Percentiles rank a stretch among this genome's conserved stretches.
phyloP scores from a whole-genome alignment of 805 yeast genomes.

The Isabelozyma heimii region DNA sequence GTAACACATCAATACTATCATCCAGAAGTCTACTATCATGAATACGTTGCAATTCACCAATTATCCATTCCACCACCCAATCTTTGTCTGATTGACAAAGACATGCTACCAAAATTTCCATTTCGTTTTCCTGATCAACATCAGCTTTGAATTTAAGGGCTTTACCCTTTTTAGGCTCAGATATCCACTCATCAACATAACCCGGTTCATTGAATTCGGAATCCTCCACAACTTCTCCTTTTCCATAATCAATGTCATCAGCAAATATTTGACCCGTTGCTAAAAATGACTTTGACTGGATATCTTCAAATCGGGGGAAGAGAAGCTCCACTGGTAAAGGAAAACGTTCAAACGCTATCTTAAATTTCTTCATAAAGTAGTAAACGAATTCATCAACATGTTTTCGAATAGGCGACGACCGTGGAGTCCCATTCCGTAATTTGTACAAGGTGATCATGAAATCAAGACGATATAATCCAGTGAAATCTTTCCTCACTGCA shows the following conservation, averaged over 20 bases:
- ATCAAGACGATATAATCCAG: constrained; percentile 65
- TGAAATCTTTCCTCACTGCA: constrained; percentile 54
- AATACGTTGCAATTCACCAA: constrained; percentile 32
- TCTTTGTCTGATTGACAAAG: constrained; percentile 44
- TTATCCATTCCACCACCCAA: constrained; percentile 43
- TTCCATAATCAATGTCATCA: constrained; percentile 1
- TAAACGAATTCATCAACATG: constrained; percentile 65
- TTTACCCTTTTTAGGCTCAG: constrained; percentile 30
- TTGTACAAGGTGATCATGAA: constrained; percentile 61
- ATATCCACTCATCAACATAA: constrained; percentile 1
- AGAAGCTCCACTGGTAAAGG: constrained; percentile 64
- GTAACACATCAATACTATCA: constrained; percentile 7
- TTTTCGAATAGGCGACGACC: constrained; percentile 43
- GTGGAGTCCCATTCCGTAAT: constrained; percentile 46
- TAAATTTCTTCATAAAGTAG: constrained; percentile 61
- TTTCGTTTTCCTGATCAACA: constrained; percentile 42
- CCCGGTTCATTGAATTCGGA: not conserved
- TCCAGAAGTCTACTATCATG: constrained; percentile 18
- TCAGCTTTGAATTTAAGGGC: constrained; percentile 28
- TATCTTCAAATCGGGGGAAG: constrained; percentile 55
- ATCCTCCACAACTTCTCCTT: not conserved
- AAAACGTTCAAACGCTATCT: constrained; percentile 46
- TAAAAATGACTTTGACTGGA: constrained; percentile 48
- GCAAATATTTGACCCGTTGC: constrained; percentile 56
- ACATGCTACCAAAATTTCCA: constrained; percentile 50